phyloP scores from a whole-genome alignment of 2,329 filamentous ascomycete species.

The Diaporthe vexans region DNA sequence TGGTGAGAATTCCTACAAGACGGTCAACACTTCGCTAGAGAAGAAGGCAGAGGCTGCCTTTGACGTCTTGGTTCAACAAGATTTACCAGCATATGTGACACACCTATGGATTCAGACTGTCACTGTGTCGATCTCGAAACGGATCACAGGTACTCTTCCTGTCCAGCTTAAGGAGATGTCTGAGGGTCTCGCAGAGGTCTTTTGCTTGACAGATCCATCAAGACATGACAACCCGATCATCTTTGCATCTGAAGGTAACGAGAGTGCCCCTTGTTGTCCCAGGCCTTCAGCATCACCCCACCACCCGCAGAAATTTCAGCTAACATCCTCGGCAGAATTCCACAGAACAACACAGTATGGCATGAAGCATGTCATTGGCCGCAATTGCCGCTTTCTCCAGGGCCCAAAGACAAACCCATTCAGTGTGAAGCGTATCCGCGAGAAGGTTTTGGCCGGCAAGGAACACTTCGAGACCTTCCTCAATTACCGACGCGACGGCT shows the following conservation, averaged over 20 bases:
- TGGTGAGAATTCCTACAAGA: constrained; percentile 61
- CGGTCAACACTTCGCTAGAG: constrained; percentile 70
- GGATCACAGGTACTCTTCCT: constrained; percentile 77
- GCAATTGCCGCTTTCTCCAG: constrained; percentile 85
- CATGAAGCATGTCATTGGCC: constrained; percentile 75
- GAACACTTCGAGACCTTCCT: constrained; percentile 82
- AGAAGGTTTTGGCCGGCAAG: constrained; percentile 72
- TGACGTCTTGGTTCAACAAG: constrained; percentile 73
- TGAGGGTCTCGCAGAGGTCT: constrained; percentile 81
- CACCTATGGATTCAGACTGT: constrained; percentile 77
- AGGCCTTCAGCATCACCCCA: not conserved
- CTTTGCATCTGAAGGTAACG: constrained; percentile 78
- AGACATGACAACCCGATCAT: constrained; percentile 81
- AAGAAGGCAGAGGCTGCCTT: constrained; percentile 76
- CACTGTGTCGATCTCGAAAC: constrained; percentile 76
- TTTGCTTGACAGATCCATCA: constrained; percentile 82
- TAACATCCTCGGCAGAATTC: constrained; percentile 65
- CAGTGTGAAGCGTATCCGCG: constrained; percentile 72
- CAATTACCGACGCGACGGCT: constrained; percentile 82
- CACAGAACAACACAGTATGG: constrained; percentile 42
- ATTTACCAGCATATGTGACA: constrained; percentile 80
- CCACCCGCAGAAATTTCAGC: not conserved
- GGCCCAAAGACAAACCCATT: constrained; percentile 77
- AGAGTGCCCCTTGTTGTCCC: constrained; percentile 17
- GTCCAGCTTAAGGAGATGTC: constrained; percentile 75